These are phyloP conservation scores for Hebeloma cylindrosporum DNA, from an alignment of 768 basidiomycete genomes.

Conservation along the genomic window DNA sequence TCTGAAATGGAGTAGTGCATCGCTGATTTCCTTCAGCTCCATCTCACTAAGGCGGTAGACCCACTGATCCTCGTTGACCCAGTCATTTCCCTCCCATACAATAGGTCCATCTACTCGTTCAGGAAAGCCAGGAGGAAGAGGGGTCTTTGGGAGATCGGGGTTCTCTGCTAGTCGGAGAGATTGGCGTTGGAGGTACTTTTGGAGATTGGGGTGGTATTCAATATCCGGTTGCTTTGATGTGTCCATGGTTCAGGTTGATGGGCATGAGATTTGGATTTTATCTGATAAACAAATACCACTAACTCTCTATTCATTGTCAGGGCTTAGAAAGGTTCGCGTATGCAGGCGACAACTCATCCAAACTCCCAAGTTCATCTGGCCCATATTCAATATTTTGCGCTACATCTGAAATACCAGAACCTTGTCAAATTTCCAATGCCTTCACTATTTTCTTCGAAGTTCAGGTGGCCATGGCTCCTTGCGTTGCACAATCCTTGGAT, in stretches of 20 bases:
- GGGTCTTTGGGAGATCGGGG: conserved; percentile 31
- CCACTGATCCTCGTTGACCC: conserved; percentile 43
- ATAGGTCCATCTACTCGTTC: conserved; percentile 35
- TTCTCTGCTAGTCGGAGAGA: conserved; percentile 39
- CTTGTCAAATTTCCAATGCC: no score
- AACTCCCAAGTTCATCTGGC: no score
- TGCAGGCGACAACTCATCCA: no score
- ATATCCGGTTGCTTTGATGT: conserved; percentile 33
- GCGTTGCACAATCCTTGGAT: no score
- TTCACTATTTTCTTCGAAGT: no score
- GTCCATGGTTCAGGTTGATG: not conserved
- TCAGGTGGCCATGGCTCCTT: no score
- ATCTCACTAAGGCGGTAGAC: conserved; percentile 35
- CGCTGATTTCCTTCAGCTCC: conserved; percentile 40
- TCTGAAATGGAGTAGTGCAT: conserved; percentile 40
- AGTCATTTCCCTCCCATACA: conserved; percentile 48
- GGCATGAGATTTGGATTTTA: not conserved
- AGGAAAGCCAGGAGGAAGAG: conserved; percentile 40
- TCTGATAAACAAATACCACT: conserved; percentile 4
- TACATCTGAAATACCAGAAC: no score
- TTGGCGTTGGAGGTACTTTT: conserved; percentile 37
- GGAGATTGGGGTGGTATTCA: conserved; percentile 42
- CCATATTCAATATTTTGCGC: no score
- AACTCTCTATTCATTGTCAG: no score
- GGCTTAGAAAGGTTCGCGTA: no score